phyloP scores from a whole-genome alignment of 306 rosid species.

The Cercis canadensis region DNA sequence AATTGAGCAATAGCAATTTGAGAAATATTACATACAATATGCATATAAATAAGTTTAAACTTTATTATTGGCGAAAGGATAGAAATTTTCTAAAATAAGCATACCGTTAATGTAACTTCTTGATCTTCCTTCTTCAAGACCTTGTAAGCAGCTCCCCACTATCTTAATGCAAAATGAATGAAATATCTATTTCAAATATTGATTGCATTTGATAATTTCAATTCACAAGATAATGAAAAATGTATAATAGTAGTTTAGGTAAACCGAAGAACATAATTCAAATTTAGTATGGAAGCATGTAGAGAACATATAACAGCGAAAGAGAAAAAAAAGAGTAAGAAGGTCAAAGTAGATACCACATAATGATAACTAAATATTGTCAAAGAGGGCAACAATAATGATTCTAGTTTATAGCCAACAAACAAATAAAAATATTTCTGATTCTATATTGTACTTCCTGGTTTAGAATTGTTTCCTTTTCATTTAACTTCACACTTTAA shows the following conservation, averaged over 20 bases:
- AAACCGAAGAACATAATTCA: background rate
- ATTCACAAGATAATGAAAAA: slow-evolving; percentile 16
- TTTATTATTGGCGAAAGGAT: slow-evolving; percentile 6
- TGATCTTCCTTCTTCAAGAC: slow-evolving; percentile 77
- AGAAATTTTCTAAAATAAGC: slow-evolving; percentile 13
- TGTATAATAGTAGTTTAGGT: background rate
- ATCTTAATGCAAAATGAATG: slow-evolving; percentile 47
- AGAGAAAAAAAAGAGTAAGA: too few relatives aligned
- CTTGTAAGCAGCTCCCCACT: slow-evolving; percentile 97
- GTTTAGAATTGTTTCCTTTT: background rate
- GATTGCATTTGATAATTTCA: slow-evolving; percentile 36
- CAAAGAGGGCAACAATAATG: too few relatives aligned
- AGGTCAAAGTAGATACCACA: too few relatives aligned
- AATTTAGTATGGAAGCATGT: too few relatives aligned
- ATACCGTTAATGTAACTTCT: slow-evolving; percentile 73
- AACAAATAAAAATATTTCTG: too few relatives aligned
- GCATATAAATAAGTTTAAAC: background rate
- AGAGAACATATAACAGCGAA: too few relatives aligned
- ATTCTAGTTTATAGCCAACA: too few relatives aligned
- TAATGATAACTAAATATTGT: too few relatives aligned
- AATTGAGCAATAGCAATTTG: too few relatives aligned
- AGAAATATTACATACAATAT: too few relatives aligned
- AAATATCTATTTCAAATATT: slow-evolving; percentile 24
- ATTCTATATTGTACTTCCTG: background rate
- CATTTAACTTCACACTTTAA: background rate